These are phyloP conservation scores for Boletus subcaerulescens DNA, from an alignment of 768 basidiomycete genomes.

Conservation along the genomic window DNA sequence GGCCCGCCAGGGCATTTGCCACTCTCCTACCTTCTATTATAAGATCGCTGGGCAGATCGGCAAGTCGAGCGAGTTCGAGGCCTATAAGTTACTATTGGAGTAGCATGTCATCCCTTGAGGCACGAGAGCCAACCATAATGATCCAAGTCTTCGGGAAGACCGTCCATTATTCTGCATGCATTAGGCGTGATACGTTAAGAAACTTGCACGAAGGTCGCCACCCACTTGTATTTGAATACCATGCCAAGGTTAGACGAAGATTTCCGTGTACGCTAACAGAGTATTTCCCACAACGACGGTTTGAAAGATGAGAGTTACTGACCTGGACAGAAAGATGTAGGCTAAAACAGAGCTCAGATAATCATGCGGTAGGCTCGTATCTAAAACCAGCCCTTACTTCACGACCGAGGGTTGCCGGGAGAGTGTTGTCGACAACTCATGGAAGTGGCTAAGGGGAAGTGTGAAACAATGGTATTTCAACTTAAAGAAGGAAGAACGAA, in stretches of 20 bases:
- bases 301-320: conserved; percentile 4
- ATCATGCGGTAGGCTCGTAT: not conserved
- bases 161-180: conserved; percentile 64
- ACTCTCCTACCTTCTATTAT: conserved; percentile 60
- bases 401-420: conserved; percentile 75
- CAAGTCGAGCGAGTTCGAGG: conserved; percentile 82
- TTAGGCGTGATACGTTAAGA: not conserved
- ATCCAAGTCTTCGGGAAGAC: conserved; percentile 53
- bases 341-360: conserved; percentile 37
- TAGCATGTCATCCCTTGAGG: not conserved
- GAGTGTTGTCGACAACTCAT: conserved; percentile 74
- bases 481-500: conserved; percentile 31
- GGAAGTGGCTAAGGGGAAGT: conserved; percentile 58
- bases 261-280: conserved; percentile 48
- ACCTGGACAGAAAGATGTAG: conserved; percentile 83
- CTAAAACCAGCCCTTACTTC: conserved; percentile 48
- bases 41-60: conserved; percentile 77
- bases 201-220: not conserved
- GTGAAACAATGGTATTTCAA: conserved; percentile 1
- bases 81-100: conserved; percentile 46
- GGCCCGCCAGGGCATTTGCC: conserved; percentile 53
- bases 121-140: conserved; percentile 61
- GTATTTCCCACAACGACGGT: not conserved
- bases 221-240: conserved; percentile 75
- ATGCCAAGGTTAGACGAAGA: conserved; percentile 62